Base-by-base conservation (phyloP, 495 filamentous ascomycete species). In the Diplogelasinospora grovesii region DNA sequence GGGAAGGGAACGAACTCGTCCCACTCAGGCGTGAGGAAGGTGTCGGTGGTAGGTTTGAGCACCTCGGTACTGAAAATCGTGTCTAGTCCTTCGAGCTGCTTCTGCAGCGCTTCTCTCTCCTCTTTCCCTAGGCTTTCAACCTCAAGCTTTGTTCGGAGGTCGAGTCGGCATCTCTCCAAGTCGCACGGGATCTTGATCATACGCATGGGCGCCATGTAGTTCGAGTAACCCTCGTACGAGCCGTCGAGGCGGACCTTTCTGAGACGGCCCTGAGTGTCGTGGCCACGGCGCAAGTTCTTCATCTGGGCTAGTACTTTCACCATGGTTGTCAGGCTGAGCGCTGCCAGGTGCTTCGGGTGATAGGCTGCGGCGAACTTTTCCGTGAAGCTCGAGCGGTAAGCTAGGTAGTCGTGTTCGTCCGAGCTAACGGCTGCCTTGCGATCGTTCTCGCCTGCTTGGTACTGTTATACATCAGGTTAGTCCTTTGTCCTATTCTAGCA, bases 1-100 rank as follows among this genome's bases (percentile, higher is more conserved):
- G 47, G 47, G 37, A 46, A 50, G 8, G 47, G 47, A 9, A 50
- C 38, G 22, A 50, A 30, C 32, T 50, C 47, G 22, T 50, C 37
- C 47, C 47, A 50, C 9, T 41, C 26, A 1, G 47, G 42, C 15
- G 47, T 50, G 19, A 50, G 24, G 43, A 41, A 50, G 8, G 47
- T 50, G 14, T 8, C 32, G 14, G 43, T 32, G 8, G 21, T 21
- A 8, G 47, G 47, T 14, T 32, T 36, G 8, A 41, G 20, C n/a
- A 50, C 14, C 7, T 20, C 14, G 16, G 24, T 9, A 14, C 11
- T 35, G 34, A 38, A 44, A 2, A 34, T 18, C 10, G 16, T 22
- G 14, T 30, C 22, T 18, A 16, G 21, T 11, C 38, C 10, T 5
- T 20, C 8, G 10, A 22, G 4, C 22, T 28, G 11, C 7, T 37